Evolutionary conservation across 1,284 basidiomycete genomes (phyloP).

Genomic region (Cutaneotrichosporon cavernicola): DNA sequence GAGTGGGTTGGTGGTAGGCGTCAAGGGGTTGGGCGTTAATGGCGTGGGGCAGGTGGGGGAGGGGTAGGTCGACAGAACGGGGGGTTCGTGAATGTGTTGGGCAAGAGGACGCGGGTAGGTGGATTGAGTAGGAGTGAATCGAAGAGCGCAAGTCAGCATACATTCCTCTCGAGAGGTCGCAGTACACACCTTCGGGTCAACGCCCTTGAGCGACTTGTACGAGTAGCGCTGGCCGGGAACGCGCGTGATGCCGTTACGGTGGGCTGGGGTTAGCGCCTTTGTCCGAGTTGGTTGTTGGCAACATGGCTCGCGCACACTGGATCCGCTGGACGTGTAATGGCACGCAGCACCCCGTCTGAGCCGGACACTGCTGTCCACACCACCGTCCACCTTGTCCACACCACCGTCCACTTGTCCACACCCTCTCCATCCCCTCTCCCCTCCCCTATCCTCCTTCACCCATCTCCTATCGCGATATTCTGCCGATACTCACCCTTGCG

Average conservation of each 20-base stretch:
- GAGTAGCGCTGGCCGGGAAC: constrained; percentile 68
- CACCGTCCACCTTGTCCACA: background rate
- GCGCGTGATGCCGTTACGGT: constrained; percentile 93
- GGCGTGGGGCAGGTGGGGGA: background rate
- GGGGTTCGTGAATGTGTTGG: background rate
- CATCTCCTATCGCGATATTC: background rate
- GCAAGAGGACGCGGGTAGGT: background rate
- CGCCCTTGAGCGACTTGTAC: constrained; percentile 80
- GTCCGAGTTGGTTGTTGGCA: too few species aligned
- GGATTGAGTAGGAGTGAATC: background rate
- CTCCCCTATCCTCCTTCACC: constrained; percentile 5
- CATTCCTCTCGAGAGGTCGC: too few species aligned
- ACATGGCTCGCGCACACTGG: too few species aligned
- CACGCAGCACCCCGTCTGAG: too few species aligned
- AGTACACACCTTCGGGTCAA: constrained; percentile 54
- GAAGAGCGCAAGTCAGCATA: constrained; percentile 2
- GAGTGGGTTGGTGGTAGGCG: too few species aligned
- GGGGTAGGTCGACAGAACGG: background rate
- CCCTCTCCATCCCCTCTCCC: background rate
- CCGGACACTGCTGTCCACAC: too few species aligned
- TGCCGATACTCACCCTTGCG: constrained; percentile 50
- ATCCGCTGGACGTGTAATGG: too few species aligned
- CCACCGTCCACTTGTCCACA: background rate
- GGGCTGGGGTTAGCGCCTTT: constrained; percentile 60
- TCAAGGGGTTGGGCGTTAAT: background rate